A percentile compares a stretch with the other conserved stretches of the same genome.
These are phyloP conservation scores for Forsythia suspensa DNA, from an alignment of 257 asterid genomes.

Conservation along the genomic window DNA sequence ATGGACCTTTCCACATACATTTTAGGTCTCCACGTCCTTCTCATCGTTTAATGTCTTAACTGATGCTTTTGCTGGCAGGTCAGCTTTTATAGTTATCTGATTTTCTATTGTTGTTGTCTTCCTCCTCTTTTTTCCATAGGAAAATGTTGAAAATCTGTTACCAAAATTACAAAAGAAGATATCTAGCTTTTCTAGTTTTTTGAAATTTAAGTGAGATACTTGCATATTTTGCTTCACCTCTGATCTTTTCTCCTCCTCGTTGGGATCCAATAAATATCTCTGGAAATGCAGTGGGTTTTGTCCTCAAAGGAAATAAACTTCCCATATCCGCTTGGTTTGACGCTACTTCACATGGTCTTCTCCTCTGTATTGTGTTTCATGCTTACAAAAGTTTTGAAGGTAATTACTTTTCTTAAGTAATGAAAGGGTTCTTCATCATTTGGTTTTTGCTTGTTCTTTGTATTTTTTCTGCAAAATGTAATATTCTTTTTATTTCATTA, in stretches of 20 bases:
- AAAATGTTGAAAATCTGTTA: too few species aligned
- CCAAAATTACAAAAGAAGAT: too few species aligned
- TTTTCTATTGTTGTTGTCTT: background rate
- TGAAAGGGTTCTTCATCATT: conserved; percentile 3
- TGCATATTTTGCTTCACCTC: background rate
- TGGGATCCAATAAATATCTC: background rate
- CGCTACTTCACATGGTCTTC: conserved; percentile 95
- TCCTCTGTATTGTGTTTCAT: conserved; percentile 84
- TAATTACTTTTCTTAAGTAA: conserved; percentile 26
- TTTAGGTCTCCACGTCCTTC: background rate
- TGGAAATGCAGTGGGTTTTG: conserved; percentile 85
- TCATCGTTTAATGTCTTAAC: background rate
- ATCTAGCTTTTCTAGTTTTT: background rate
- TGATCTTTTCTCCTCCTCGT: background rate
- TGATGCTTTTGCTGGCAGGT: background rate
- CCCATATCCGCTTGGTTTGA: conserved; percentile 95
- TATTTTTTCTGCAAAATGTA: background rate
- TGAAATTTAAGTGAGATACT: background rate
- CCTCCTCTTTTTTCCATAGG: background rate
- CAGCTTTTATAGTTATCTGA: background rate
- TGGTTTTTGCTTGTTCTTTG: background rate
- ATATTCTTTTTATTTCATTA: conserved; percentile 21
- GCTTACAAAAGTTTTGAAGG: conserved; percentile 90
- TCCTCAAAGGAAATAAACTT: conserved; percentile 93
- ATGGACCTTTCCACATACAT: background rate